Base-by-base conservation (phyloP, 345 rosid species). In the Odontarrhena argentea region DNA sequence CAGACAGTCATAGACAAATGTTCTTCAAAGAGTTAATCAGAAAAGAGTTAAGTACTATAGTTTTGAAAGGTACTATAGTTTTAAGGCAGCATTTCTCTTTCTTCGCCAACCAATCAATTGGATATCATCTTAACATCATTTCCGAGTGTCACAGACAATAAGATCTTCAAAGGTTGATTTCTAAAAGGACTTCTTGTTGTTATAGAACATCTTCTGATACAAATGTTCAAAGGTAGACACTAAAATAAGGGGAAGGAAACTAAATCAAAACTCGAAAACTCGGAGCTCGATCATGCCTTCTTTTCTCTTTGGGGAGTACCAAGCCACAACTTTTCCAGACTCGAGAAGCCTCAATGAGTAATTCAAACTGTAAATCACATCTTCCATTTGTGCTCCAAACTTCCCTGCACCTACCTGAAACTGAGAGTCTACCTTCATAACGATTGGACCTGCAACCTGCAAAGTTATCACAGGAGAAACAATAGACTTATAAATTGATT, bases 271-370 rank as follows among this genome's bases (percentile, higher is more conserved):
- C 80, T 89, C 98, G 12, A 68, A 86, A 53, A 92, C 30, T 58
- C 88, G 85, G 49, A 92, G 70, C 77, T 92, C 97, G 15, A 92
- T 15, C 97, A 89, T 92, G 48, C 96, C 90, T 74, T 92, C 98
- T 68, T 84, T 86, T 64, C 96, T 77, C 65, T 82, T 92, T 5
- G 93, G 89, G 43, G 96, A 92, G 69, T 87, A 89, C 96, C 98
- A 89, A 53, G 98, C 89, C 43, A 86, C 96, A 24, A 87, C 78
- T 63, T 86, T 89, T 28, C 96, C 96, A 2, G 96, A 87, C 7
- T 70, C 78, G 4, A 92, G 74, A 41, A 81, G 84, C 87, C 84
- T 79, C 73, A 87, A 70, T 0, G 89, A 87, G 79, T 87, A 89
- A 73, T 77, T 85, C 81, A 87, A 67, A 69, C 88, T 87, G 77